Percentiles rank a stretch among this genome's conserved stretches.
Evolutionary conservation across 352 stramenopile species (phyloP).

Genomic region (Phytophthora constricta): DNA sequence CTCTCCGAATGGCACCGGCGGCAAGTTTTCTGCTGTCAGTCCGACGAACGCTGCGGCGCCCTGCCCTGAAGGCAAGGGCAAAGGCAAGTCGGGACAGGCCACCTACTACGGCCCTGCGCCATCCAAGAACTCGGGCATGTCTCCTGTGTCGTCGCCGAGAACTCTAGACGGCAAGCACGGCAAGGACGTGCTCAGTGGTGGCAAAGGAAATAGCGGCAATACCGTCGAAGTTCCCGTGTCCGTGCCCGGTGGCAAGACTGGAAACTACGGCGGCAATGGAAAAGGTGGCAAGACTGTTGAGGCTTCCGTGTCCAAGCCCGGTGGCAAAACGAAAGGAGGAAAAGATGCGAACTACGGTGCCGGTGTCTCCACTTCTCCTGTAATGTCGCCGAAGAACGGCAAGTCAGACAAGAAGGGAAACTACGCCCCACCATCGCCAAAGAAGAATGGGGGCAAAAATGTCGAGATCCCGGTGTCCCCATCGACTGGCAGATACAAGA

Average conservation of each 20-base stretch:
- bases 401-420: neutral
- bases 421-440: neutral
- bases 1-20: constrained; percentile 36
- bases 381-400: neutral
- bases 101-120: neutral
- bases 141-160: constrained; percentile 3
- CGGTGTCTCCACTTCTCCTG: too few species aligned
- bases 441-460: constrained; percentile 13
- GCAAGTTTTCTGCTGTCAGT: constrained; percentile 51
- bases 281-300: neutral
- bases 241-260: too few species aligned
- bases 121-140: constrained; percentile 6
- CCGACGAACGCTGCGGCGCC: constrained; percentile 28
- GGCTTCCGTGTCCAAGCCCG: neutral
- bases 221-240: neutral
- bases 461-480: constrained; percentile 5
- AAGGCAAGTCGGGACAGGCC: constrained; percentile 3
- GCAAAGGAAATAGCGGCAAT: neutral
- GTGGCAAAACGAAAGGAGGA: too few species aligned
- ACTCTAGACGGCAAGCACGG: neutral
- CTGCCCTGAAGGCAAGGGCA: neutral
- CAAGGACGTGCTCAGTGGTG: neutral
- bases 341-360: too few species aligned
- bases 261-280: neutral
- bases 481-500: constrained; percentile 8